These are phyloP conservation scores for Exophiala alcalophila DNA, from an alignment of 2,329 filamentous ascomycete genomes.

Conservation along the genomic window DNA sequence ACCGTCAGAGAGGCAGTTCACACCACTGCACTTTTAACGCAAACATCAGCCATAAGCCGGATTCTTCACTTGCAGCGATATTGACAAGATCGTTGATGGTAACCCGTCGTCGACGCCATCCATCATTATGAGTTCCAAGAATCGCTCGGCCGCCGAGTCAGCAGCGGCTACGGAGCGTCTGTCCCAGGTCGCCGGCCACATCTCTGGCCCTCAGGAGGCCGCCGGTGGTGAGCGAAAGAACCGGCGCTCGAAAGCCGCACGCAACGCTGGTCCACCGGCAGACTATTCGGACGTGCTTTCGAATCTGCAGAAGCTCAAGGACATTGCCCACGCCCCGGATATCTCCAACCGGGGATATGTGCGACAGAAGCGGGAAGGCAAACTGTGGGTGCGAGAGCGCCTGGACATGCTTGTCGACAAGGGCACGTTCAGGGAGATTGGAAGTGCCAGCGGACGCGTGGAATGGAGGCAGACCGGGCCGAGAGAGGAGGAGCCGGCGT, in stretches of 20 bases:
- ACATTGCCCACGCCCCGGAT: constrained; percentile 56
- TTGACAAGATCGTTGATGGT: too few relatives aligned
- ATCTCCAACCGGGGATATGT: constrained; percentile 55
- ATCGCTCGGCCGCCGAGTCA: too few relatives aligned
- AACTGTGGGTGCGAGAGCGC: constrained; percentile 63
- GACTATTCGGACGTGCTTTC: constrained; percentile 61
- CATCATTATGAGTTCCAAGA: too few relatives aligned
- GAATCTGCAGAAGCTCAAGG: constrained; percentile 53
- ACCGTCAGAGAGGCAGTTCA: too few relatives aligned
- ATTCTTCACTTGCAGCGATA: too few relatives aligned
- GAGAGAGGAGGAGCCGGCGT: constrained; percentile 47
- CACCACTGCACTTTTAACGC: too few relatives aligned
- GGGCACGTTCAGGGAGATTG: constrained; percentile 58
- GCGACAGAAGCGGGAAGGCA: constrained; percentile 61
- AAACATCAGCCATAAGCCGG: too few relatives aligned
- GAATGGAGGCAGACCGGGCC: constrained; percentile 50
- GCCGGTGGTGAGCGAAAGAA: neutral
- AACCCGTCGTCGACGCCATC: too few relatives aligned
- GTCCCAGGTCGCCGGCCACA: constrained; percentile 11
- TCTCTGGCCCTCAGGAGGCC: neutral
- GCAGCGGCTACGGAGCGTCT: constrained; percentile 5
- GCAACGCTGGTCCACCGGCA: constrained; percentile 45
- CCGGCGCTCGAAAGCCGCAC: constrained; percentile 8
- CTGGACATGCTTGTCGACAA: constrained; percentile 57
- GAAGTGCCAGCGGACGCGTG: constrained; percentile 59